Evolutionary conservation across 1,284 basidiomycete species (phyloP), one percentile per base, ranked within the genome.

Genomic region (Irpex sp.): DNA sequence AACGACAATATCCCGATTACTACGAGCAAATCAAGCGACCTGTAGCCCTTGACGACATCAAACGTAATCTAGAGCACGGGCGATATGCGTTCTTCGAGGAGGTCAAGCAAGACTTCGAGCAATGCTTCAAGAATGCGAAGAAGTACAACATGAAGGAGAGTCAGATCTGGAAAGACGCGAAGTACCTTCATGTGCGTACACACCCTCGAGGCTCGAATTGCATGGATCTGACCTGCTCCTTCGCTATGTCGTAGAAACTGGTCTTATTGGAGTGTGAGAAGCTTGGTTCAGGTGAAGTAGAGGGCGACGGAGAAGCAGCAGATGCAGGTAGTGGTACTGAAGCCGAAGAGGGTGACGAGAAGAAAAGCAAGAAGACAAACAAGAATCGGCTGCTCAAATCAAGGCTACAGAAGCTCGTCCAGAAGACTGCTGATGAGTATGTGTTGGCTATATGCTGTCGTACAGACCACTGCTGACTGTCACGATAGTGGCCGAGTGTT

Each of bases 111-210:
- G 95, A 96, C 71, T 87, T 95, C 57, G 93, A 95, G 68, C 81
- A 89, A 43, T 93, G 94, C 75, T 97, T 95, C 75, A 84, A 82
- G 70, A 98, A 98, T 73, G 95, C 95, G 19, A 93, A 93, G 78
- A 80, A 83, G 67, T 98, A 95, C 77, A 98, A 98, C 74, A 81
- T 88, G 74, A 89, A 90, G 72, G 92, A 90, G 33, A 96, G 94
- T 73, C 82, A 82, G 62, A 94, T 97, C 60, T 96, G 87, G 82
- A 82, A 83, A 62, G 92, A 95, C 76, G 95, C 95, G 7, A 90
- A 89, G 72, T 77, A 80, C 63, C 76, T 89, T 19, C 83, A 83
- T 75, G 85, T 86, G 63, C 67, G 81, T 71, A 15, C 26, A 26
- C 17, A 54, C 51, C 47, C 31, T 61, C 13, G 37, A 13, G 4